Base-by-base conservation (phyloP, 2,329 filamentous ascomycete species). In the Endoconidiophora polonica region DNA sequence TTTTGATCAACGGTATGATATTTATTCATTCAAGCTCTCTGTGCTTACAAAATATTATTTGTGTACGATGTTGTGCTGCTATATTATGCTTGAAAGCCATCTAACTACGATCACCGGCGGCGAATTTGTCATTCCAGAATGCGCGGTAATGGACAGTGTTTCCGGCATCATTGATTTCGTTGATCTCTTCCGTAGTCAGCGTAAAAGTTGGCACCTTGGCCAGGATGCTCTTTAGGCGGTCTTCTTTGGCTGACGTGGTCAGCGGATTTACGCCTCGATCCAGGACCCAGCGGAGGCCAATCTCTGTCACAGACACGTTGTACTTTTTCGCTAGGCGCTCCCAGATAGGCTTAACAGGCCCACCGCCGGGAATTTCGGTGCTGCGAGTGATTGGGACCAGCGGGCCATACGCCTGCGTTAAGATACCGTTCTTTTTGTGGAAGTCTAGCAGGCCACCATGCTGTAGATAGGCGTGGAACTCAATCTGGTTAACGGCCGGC, bases 401-500 rank as follows among this genome's bases (percentile, higher is more conserved):
- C 1, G 77, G 73, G 0, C 59, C 69, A 61, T 78, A 81, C 6
- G 72, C 71, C 4, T 70, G 64, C 2, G 73, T 61, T 3, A 73
- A 71, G 54, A 84, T 82, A 49, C 66, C 62, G 58, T 80, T 65
- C 58, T 71, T 62, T 56, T 68, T 69, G 61, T 72, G 73, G 63
- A 74, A 83, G 14, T 67, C 63, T 29, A 83, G 49, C 10, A 83
- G 66, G 52, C 70, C 67, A 4, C 68, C 69, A 60, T 82, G 80
- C 63, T 83, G 80, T 47, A 83, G 68, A 61, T 86, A 85, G 0
- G 84, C 83, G 63, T 91, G 82, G 59, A 76, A 79, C 67, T 90
- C 84, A 59, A 90, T 83, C 69, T 91, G 84, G 66, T 90, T 88
- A 54, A 83, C 73, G 5, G 75, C 78, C 0, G 85, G 85, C 2